These are phyloP conservation scores for Drechslera avenae DNA, from an alignment of 2,329 filamentous ascomycete genomes.

Conservation along the genomic window DNA sequence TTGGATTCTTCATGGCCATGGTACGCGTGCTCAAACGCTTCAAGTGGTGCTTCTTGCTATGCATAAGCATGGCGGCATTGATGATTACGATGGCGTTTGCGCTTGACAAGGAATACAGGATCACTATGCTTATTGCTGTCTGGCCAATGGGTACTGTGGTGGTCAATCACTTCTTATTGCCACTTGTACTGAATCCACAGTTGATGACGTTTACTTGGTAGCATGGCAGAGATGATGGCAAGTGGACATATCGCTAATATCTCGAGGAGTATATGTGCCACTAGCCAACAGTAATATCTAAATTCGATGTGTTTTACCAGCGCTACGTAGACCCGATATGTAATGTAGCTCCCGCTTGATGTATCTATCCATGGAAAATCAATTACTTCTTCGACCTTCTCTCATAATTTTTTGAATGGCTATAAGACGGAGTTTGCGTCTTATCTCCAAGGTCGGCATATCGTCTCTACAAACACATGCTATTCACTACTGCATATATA, in stretches of 20 bases:
- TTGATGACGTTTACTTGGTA: slow-evolving; percentile 81
- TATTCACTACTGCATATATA: too few species aligned
- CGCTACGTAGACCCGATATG: too few species aligned
- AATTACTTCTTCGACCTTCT: too few species aligned
- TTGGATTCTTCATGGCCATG: slow-evolving; percentile 84
- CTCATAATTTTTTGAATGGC: too few species aligned
- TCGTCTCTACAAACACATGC: too few species aligned
- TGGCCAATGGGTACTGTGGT: slow-evolving; percentile 73
- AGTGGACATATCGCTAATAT: not conserved
- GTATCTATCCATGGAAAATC: too few species aligned
- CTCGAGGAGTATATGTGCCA: too few species aligned
- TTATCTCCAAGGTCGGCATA: too few species aligned
- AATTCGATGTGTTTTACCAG: too few species aligned
- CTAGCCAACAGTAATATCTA: too few species aligned
- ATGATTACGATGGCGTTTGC: slow-evolving; percentile 72
- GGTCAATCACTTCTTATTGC: slow-evolving; percentile 70
- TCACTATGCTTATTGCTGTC: slow-evolving; percentile 65
- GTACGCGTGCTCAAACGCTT: slow-evolving; percentile 79
- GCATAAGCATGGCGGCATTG: slow-evolving; percentile 62
- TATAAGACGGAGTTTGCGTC: too few species aligned
- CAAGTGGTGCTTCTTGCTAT: slow-evolving; percentile 67
- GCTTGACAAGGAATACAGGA: slow-evolving; percentile 63
- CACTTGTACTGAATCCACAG: slow-evolving; percentile 76
- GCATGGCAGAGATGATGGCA: not conserved
- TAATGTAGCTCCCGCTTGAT: too few species aligned